A percentile compares a stretch with the other conserved stretches of the same genome.
Conservation (phyloP, 2,329 filamentous ascomycete species). For the Ophiostoma sp. region DNA sequence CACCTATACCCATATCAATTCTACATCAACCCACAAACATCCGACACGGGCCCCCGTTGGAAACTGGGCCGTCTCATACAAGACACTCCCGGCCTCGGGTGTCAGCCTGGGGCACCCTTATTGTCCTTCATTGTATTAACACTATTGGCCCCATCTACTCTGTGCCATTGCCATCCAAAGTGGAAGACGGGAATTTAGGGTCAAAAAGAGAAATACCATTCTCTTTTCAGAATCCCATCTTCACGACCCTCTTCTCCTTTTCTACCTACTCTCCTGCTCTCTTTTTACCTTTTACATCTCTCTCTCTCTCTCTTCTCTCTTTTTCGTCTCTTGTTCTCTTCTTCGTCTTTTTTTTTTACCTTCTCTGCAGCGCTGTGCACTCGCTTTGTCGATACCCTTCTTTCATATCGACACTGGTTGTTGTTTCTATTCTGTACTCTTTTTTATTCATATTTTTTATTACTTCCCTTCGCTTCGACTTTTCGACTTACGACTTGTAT, state of each 20-base stretch:
- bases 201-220: background rate
- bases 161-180: constrained; percentile 3
- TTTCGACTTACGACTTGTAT: constrained; percentile 21
- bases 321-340: constrained; percentile 21
- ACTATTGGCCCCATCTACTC: constrained; percentile 23
- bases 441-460: constrained; percentile 27
- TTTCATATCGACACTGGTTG: constrained; percentile 45
- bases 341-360: constrained; percentile 25
- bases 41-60: constrained; percentile 37
- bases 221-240: constrained; percentile 17
- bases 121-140: background rate
- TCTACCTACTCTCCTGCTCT: background rate
- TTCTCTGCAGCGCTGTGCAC: constrained; percentile 44
- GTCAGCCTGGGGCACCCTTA: constrained; percentile 37
- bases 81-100: constrained; percentile 34
- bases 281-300: constrained; percentile 20
- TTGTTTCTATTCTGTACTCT: constrained; percentile 27
- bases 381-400: constrained; percentile 49
- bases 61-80: constrained; percentile 40
- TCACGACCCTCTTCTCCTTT: constrained; percentile 27
- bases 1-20: background rate
- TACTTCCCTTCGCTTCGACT: constrained; percentile 16
- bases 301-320: constrained; percentile 19
- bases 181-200: constrained; percentile 11
- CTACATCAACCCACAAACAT: constrained; percentile 34